These are phyloP conservation scores for Phytophthora multivora DNA, from an alignment of 352 stramenopile species.

Conservation along the genomic window DNA sequence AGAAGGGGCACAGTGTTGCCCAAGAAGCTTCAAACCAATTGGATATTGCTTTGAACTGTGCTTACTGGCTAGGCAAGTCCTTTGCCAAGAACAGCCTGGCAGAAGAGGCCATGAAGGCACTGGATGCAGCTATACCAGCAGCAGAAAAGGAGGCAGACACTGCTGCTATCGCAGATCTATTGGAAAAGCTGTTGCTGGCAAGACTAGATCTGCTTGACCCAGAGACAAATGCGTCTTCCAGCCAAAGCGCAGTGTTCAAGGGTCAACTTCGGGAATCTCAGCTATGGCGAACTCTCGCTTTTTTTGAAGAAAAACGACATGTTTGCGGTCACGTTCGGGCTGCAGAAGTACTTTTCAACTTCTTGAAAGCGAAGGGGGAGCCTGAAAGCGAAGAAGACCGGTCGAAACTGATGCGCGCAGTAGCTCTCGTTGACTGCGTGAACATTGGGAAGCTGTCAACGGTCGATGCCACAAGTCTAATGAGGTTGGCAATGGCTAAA, in stretches of 20 bases:
- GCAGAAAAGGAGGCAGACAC: constrained; percentile 26
- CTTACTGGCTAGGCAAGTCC: constrained; percentile 60
- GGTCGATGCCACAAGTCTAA: constrained; percentile 32
- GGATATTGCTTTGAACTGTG: constrained; percentile 47
- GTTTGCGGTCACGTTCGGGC: constrained; percentile 53
- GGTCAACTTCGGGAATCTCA: constrained; percentile 27
- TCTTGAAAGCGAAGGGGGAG: constrained; percentile 20
- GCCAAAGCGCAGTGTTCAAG: constrained; percentile 4
- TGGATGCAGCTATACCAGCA: constrained; percentile 31
- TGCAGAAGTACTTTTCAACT: constrained; percentile 32
- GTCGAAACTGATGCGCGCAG: constrained; percentile 36
- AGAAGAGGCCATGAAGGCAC: constrained; percentile 31
- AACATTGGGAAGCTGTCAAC: constrained; percentile 39
- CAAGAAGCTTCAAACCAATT: constrained; percentile 24
- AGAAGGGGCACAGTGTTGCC: constrained; percentile 40
- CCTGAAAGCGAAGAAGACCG: not conserved
- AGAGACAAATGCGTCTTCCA: constrained; percentile 1
- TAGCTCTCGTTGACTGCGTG: constrained; percentile 45
- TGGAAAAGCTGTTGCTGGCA: constrained; percentile 53
- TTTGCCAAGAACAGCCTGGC: constrained; percentile 40
- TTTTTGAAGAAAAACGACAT: constrained; percentile 55
- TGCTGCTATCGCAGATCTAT: constrained; percentile 37
- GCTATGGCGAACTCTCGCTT: constrained; percentile 45
- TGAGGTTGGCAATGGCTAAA: constrained; percentile 47
- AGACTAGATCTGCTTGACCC: constrained; percentile 54